Base-by-base conservation (phyloP, 1,139 yeast genomes). In the Neolecta irregularis region DNA sequence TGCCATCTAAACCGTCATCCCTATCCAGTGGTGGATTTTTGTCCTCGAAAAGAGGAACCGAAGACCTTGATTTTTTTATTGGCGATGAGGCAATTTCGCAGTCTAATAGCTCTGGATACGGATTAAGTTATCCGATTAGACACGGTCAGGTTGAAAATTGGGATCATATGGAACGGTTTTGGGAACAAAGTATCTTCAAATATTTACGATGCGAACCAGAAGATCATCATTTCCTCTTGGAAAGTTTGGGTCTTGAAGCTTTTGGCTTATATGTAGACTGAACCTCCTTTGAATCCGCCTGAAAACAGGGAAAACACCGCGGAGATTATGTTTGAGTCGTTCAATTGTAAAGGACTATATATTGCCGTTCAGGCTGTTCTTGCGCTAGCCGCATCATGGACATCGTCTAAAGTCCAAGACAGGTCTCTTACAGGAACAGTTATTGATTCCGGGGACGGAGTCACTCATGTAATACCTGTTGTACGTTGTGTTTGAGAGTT, bases 151-250 rank as follows among this genome's bases (percentile, higher is more conserved):
- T 88, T 46, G 98, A 88, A 57, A 83, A 88, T 55, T 88, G 99
- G 99, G 98, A 91, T 60, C 95, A 88, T 55, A 88, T 88, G 99
- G 99, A 88, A 58, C 68, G 98, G 54, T 85, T 83, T 58, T 88
- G 99, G 99, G 96, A 88, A 55, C 79, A 79, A 52, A 80, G 94
- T 30, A 85, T 88, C 51, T 88, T 88, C 64, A 85, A 88, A 60
- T 88, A 88, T 56, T 67, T 88, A 50, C 72, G 95, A 57, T 83
- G 96, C 55, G 98, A 88, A 58, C 99, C 99, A 5, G 99, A 88
- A 56, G 99, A 88, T 58, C 99, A 88, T 53, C 81, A 81, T 56
- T 88, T 88, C 57, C 64, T 88, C 43, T 62, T 88, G 48, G 36
- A 24, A 28, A 23, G 5, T 15, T 11, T 6, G 9, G 26, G 6